Evolutionary conservation across 305 asterid species (phyloP).

Genomic region (Fraxinus albicans): DNA sequence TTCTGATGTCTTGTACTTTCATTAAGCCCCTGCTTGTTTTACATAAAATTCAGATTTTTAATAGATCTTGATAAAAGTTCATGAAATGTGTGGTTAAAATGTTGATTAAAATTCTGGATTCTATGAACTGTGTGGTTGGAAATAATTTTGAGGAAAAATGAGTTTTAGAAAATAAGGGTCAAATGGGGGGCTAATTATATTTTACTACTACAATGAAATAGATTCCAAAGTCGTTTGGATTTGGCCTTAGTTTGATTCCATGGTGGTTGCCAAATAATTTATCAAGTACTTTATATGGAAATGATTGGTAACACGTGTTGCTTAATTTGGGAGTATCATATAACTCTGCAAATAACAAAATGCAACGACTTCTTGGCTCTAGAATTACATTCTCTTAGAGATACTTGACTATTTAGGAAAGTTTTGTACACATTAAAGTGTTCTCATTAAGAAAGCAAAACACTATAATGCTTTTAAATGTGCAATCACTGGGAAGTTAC

Average conservation of each 20-base stretch:
- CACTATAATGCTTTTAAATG: too few species aligned
- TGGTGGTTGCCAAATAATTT: background rate
- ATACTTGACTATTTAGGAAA: too few species aligned
- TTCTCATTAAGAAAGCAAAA: too few species aligned
- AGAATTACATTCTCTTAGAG: too few species aligned
- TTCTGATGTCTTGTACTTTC: background rate
- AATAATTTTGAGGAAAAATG: too few species aligned
- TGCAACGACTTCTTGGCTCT: background rate
- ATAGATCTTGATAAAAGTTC: too few species aligned
- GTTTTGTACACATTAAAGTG: too few species aligned
- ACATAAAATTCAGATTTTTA: background rate
- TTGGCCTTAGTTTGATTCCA: background rate
- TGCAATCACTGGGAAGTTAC: too few species aligned
- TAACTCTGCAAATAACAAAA: background rate
- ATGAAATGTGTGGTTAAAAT: background rate
- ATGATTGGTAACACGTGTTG: background rate
- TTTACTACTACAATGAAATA: background rate
- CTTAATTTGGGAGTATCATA: background rate
- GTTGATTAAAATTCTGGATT: background rate
- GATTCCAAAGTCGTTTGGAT: background rate
- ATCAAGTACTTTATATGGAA: background rate
- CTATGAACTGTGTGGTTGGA: too few species aligned
- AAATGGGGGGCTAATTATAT: background rate
- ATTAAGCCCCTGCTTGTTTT: background rate
- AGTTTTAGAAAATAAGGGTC: too few species aligned